A percentile compares a stretch with the other conserved stretches of the same genome.
Conservation (phyloP, 441 rosid species). For the Rhodomyrtus psidioides region DNA sequence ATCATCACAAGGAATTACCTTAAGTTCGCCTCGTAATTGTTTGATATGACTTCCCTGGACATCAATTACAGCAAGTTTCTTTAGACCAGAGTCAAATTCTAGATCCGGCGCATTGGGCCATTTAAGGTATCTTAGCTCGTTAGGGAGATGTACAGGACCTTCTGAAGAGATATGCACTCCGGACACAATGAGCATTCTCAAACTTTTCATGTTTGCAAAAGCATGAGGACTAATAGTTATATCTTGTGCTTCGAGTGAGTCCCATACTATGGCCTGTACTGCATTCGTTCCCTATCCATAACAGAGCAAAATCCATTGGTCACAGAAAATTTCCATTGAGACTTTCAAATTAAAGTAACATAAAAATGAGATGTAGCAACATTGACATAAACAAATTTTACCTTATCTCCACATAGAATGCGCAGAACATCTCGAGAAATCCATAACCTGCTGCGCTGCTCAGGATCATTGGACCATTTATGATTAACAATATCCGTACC, state of each 20-base stretch:
- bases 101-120: background rate
- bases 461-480: background rate
- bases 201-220: background rate
- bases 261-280: background rate
- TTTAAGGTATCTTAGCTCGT: background rate
- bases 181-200: background rate
- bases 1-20: background rate
- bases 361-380: background rate
- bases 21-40: background rate
- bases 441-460: background rate
- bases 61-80: background rate
- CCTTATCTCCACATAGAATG: background rate
- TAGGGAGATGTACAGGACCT: background rate
- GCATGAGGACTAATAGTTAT: background rate
- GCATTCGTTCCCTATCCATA: background rate
- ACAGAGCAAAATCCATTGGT: background rate
- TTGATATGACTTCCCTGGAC: background rate
- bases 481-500: background rate
- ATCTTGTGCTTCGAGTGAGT: background rate
- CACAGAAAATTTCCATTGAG: background rate
- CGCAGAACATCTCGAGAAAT: rapidly evolving
- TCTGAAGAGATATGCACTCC: background rate
- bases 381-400: background rate
- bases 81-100: background rate
- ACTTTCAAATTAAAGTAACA: no score